Evolutionary conservation across 352 stramenopile species (phyloP), one percentile per base, ranked within the genome.

Genomic region (Pythium rishiriense): DNA sequence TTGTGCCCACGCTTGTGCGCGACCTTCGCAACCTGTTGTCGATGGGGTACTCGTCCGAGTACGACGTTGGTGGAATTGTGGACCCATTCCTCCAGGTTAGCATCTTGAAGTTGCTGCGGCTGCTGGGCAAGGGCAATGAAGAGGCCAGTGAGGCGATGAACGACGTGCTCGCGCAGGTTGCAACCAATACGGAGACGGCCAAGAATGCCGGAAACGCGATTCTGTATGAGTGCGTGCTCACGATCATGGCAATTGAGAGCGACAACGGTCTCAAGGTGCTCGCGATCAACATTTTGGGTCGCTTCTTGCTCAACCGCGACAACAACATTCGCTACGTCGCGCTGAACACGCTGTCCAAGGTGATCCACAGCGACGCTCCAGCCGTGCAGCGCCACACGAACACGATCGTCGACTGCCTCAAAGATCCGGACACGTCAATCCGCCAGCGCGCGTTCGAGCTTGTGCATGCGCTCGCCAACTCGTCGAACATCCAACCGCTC

Each of bases 241-340:
- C 97, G 5, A 99, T 99, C 73, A 99, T 99, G 96, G 85, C 85
- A 17, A 97, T 99, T 50, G 95, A 99, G 73, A 98, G 89, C 72
- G 97, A 99, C 74, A 97, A 94, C 60, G 94, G 96, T 12, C 87
- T 99, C 5, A 87, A 97, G 37, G 93, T 99, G 24, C 79, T 99
- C 33, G 97, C 97, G 26, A 96, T 99, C 60, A 99, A 99, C 79
- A 99, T 99, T 65, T 83, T 99, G 25, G 98, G 98, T 50, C 91
- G 97, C 35, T 99, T 99, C 70, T 68, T 99, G 49, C 84, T 99
- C 12, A 99, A 99, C 76, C 92, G 97, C 15, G 98, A 99, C 85
- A 99, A 99, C 79, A 99, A 99, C 76, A 99, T 99, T 76, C 94
- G 98, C 22, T 99, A 99, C 71, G 97, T 99, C 33, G 98, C 97